Base-by-base conservation (phyloP, 2,329 filamentous ascomycete genomes). In the Ophiostoma sp. region DNA sequence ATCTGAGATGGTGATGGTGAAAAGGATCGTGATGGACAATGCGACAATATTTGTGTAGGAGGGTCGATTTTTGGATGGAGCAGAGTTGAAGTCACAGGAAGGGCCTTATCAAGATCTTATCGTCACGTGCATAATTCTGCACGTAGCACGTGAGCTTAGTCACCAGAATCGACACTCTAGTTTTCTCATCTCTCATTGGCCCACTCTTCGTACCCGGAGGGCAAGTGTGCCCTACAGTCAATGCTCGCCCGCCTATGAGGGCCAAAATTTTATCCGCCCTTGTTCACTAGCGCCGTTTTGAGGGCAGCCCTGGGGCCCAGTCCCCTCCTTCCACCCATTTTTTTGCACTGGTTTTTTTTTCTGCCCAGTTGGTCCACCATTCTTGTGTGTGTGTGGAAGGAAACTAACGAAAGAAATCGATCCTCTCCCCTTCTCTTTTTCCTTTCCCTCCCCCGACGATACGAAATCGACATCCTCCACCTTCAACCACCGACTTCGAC, bases 181-280 rank as follows among this genome's bases (percentile, higher is more conserved):
- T 15, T 25, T 8, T 12, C 11, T 17, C 11, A 28, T 36, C 17
- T 31, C 64, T 66, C 48, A 66, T 69, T 72, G 66, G 71, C 22
- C 52, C n/a, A 52, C 45, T 22, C 1, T 36, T 42, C 5, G 19
- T 42, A 39, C 0, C 33, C 25, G 2, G 11, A 73, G 72, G 72
- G 72, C 72, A 73, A 73, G 72, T 59, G 19, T 57, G 12, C 72
- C 72, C 68, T 70, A 73, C 72, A 42, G 57, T 28, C 11, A 28
- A 50, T 25, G 2, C 11, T 19, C 25, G 8, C 5, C 39, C n/a
- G 45, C 31, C 57, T 22, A 42, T 15, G 22, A 55, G 42, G 66
- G 55, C 52, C 66, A 33, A 68, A 25, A 70, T n/a, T 70, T 70
- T 57, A 57, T 70, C 66, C 66, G 63, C 50, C 50, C 11, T 61